phyloP scores from a whole-genome alignment of 2,329 filamentous ascomycete genomes.

The Aspergillus luchuensis region DNA sequence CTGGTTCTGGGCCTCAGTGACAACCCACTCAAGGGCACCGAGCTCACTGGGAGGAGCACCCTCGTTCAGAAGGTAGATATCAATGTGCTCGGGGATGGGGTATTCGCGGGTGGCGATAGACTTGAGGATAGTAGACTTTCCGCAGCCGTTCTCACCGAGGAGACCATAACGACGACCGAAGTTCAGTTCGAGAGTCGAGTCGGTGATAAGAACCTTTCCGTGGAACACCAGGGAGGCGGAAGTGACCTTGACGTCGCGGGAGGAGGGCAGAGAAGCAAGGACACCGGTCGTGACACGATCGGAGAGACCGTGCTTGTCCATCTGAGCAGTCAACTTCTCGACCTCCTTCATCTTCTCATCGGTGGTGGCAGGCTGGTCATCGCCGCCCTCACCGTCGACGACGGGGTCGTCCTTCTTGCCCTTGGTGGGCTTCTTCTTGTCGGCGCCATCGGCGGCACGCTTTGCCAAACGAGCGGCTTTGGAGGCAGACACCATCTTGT shows the following conservation, averaged over 20 bases:
- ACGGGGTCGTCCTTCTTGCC: slow-evolving; percentile 59
- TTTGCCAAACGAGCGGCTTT: slow-evolving; percentile 70
- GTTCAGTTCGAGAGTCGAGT: slow-evolving; percentile 89
- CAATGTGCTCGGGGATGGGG: slow-evolving; percentile 92
- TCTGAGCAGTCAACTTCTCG: slow-evolving; percentile 84
- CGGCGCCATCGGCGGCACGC: slow-evolving; percentile 62
- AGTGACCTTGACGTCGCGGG: slow-evolving; percentile 96
- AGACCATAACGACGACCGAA: slow-evolving; percentile 92
- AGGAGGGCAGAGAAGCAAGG: slow-evolving; percentile 77
- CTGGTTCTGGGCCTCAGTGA: slow-evolving; percentile 90
- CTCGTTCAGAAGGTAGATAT: slow-evolving; percentile 98
- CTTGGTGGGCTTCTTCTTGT: slow-evolving; percentile 71
- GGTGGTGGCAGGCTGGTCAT: slow-evolving; percentile 69
- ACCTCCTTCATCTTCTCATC: slow-evolving; percentile 76
- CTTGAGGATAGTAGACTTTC: slow-evolving; percentile 97
- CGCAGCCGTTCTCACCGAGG: slow-evolving; percentile 97
- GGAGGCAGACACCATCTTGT: slow-evolving; percentile 66
- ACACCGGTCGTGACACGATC: slow-evolving; percentile 99
- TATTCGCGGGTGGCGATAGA: slow-evolving; percentile 91
- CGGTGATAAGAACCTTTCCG: slow-evolving; percentile 91
- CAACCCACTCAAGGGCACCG: slow-evolving; percentile 95
- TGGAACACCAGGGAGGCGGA: slow-evolving; percentile 95
- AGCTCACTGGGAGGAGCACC: slow-evolving; percentile 86
- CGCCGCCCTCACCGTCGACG: slow-evolving; percentile 57
- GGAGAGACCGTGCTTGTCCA: slow-evolving; percentile 94